These are phyloP conservation scores for Penicillium sp. DNA, from an alignment of 2,329 filamentous ascomycete genomes.

Conservation along the genomic window DNA sequence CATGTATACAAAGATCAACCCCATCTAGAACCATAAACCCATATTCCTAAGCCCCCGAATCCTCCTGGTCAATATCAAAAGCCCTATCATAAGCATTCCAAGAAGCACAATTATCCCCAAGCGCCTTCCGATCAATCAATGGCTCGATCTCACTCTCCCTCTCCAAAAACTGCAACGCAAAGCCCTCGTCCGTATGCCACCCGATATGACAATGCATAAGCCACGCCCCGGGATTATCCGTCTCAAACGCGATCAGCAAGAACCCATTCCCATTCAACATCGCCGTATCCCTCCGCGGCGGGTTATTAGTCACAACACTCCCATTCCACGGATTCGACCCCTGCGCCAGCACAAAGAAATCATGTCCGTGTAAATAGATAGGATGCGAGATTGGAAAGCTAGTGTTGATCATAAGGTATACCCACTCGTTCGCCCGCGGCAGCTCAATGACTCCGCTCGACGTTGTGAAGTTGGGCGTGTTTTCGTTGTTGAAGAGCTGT, in stretches of 20 bases:
- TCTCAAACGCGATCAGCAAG: constrained; percentile 43
- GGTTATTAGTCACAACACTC: constrained; percentile 29
- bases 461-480: constrained; percentile 7
- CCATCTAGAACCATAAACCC: background rate
- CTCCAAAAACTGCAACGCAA: constrained; percentile 30
- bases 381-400: constrained; percentile 41
- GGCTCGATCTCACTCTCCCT: constrained; percentile 20
- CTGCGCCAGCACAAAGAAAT: constrained; percentile 59
- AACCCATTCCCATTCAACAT: constrained; percentile 41
- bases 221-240: constrained; percentile 46
- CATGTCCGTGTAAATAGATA: constrained; percentile 63
- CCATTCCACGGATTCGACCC: constrained; percentile 32
- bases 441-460: constrained; percentile 22
- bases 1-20: background rate
- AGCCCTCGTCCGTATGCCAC: constrained; percentile 24
- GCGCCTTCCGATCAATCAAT: constrained; percentile 14
- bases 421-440: constrained; percentile 21
- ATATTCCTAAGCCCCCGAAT: constrained; percentile 3
- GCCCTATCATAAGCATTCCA: constrained; percentile 19
- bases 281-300: constrained; percentile 43
- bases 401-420: constrained; percentile 22
- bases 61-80: constrained; percentile 10
- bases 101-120: constrained; percentile 13
- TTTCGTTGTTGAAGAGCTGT: constrained; percentile 16
- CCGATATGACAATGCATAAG: constrained; percentile 32